Percentiles rank a stretch among this genome's conserved stretches.
These are phyloP conservation scores for Entomortierella lignicola DNA, from an alignment of 192 early-diverging fungal genomes.

Conservation along the genomic window DNA sequence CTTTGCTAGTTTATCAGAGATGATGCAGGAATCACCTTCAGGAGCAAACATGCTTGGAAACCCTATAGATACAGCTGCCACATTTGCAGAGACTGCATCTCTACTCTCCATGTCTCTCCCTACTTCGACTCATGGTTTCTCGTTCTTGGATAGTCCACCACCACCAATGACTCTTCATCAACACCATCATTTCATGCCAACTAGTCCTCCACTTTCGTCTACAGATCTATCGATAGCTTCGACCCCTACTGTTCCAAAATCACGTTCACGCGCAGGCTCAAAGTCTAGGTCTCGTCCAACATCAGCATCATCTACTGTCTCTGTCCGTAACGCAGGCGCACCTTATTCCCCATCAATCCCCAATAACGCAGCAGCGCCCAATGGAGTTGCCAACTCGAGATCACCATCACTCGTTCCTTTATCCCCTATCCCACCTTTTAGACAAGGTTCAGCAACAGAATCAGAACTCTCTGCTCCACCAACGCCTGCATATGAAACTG, in stretches of 20 bases:
- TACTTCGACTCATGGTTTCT: constrained; percentile 30
- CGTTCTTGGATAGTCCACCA: constrained; percentile 44
- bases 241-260: constrained; percentile 36
- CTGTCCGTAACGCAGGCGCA: constrained; percentile 38
- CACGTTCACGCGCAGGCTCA: constrained; percentile 44
- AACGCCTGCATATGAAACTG: constrained; percentile 42
- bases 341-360: constrained; percentile 41
- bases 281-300: constrained; percentile 48
- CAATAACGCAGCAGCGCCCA: neutral
- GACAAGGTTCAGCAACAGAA: constrained; percentile 12
- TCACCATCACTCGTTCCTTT: constrained; percentile 43
- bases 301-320: constrained; percentile 31
- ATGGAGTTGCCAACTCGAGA: constrained; percentile 21
- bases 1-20: constrained; percentile 43
- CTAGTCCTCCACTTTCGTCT: constrained; percentile 39
- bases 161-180: constrained; percentile 41
- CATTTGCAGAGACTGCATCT: constrained; percentile 25
- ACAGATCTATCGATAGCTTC: constrained; percentile 25
- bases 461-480: constrained; percentile 15
- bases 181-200: constrained; percentile 30
- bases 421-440: constrained; percentile 38
- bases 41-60: neutral
- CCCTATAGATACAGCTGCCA: constrained; percentile 2
- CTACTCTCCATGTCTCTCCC: constrained; percentile 49
- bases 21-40: constrained; percentile 47